Evolutionary conservation across 1,284 basidiomycete genomes (phyloP), one percentile per base, ranked within the genome.

Genomic region (Malassezia yamatoensis): DNA sequence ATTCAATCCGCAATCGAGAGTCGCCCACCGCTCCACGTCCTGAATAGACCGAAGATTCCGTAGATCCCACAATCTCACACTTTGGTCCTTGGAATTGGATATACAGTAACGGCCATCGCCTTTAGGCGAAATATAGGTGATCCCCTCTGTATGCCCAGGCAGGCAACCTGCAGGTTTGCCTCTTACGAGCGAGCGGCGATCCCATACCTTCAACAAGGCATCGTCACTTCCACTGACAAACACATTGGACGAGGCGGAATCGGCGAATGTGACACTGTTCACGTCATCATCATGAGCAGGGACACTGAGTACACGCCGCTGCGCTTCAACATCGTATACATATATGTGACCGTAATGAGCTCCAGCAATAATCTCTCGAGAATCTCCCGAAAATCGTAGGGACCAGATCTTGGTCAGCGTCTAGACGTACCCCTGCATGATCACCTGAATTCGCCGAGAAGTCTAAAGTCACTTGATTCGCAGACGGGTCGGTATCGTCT

Each of bases 81-180:
- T 83, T 72, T 96, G 93, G 72, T 98, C 94, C 76, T 98, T 98
- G 46, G 90, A 90, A 71, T 98, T 98, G n/a, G 87, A 91, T 36
- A 96, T 84, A 52, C 94, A 80, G 74, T 98, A 96, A 54, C 93
- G 83, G 7, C 91, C 93, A 68, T 98, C 94, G 11, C 89, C 78
- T 51, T 77, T 77, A 2, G 76, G 71, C 33, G 65, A 61, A 18
- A 78, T 73, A 42, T 67, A 77, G 8, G 73, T 75, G 46, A 75
- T 63, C 13, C 72, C 69, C 70, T 96, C 90, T 0, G 90, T 96
- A 58, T 96, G 93, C 0, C 94, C 93, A 20, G 90, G 84, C 1
- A 98, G 80, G 0, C 91, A 86, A 24, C 93, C 93, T 0, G 90
- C 89, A 2, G 93, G 89, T 63, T 86, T 88, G 44, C 79, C 81